Evolutionary conservation across 2,329 filamentous ascomycete species (phyloP).

Genomic region (Ambrosiella cleistominuta): DNA sequence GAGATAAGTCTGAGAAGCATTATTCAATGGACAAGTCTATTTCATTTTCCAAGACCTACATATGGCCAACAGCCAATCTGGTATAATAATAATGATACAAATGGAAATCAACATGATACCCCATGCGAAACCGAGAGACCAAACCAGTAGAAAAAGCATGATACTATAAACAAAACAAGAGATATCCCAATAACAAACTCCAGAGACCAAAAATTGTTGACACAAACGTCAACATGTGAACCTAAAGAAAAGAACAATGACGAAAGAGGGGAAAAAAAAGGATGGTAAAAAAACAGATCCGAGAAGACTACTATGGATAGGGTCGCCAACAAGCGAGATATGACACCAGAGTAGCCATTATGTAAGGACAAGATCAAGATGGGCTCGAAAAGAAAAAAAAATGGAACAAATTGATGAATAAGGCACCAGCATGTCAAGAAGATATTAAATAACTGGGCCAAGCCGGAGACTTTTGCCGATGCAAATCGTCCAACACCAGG

Average conservation of each 20-base stretch:
- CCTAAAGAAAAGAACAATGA: slow-evolving; percentile 2
- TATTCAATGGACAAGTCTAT: background rate
- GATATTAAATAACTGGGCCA: too few relatives aligned
- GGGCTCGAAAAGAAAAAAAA: too few relatives aligned
- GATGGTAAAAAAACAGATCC: background rate
- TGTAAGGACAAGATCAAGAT: too few relatives aligned
- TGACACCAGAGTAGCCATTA: too few relatives aligned
- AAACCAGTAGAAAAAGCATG: background rate
- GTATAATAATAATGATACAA: background rate
- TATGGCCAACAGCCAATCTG: background rate
- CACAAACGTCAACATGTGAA: slow-evolving; percentile 4
- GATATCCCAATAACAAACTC: background rate
- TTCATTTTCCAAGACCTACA: background rate
- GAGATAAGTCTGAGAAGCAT: background rate
- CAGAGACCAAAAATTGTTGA: background rate
- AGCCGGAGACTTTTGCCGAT: too few relatives aligned
- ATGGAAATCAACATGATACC: background rate
- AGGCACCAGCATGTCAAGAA: too few relatives aligned
- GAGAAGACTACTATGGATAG: too few relatives aligned
- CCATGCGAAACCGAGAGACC: background rate
- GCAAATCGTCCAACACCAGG: background rate
- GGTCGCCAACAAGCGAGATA: too few relatives aligned
- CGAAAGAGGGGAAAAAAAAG: slow-evolving; percentile 5
- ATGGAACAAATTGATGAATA: too few relatives aligned
- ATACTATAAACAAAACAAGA: background rate